Conservation (phyloP, 2,329 filamentous ascomycete genomes). For the Fusarium sp. region DNA sequence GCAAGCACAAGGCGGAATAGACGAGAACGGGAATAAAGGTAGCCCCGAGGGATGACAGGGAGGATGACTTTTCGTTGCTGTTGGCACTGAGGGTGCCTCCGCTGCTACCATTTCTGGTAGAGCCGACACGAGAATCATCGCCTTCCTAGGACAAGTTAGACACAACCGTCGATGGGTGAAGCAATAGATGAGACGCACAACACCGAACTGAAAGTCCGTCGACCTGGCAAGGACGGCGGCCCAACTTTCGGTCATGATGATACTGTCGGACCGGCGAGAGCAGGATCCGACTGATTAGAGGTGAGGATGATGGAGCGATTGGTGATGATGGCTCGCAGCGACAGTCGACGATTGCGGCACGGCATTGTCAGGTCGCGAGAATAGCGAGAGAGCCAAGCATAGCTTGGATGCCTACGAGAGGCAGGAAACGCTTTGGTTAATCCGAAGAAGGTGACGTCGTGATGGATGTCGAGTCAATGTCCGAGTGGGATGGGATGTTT, state of each 20-base stretch:
- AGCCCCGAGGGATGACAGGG: conserved; percentile 54
- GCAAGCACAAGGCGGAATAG: conserved; percentile 62
- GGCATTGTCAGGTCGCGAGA: conserved; percentile 26
- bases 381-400: conserved; percentile 12
- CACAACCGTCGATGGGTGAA: not conserved
- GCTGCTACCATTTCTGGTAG: conserved; percentile 49
- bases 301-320: not conserved
- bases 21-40: conserved; percentile 67
- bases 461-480: conserved; percentile 18
- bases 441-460: not conserved
- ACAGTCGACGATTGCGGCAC: conserved; percentile 12
- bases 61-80: conserved; percentile 50
- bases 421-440: too few relatives aligned
- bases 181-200: conserved; percentile 23
- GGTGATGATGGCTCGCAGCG: conserved; percentile 1
- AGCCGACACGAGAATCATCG: conserved; percentile 51
- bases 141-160: conserved; percentile 18
- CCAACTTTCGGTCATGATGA: conserved; percentile 27
- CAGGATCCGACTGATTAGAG: not conserved
- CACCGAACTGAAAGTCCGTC: conserved; percentile 14
- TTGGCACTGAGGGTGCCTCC: conserved; percentile 52
- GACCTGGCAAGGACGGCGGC: conserved; percentile 24
- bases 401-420: not conserved
- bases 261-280: not conserved
- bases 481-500: conserved; percentile 21